Conservation (phyloP, 2,329 filamentous ascomycete genomes). For the Colletotrichum destructivum region DNA sequence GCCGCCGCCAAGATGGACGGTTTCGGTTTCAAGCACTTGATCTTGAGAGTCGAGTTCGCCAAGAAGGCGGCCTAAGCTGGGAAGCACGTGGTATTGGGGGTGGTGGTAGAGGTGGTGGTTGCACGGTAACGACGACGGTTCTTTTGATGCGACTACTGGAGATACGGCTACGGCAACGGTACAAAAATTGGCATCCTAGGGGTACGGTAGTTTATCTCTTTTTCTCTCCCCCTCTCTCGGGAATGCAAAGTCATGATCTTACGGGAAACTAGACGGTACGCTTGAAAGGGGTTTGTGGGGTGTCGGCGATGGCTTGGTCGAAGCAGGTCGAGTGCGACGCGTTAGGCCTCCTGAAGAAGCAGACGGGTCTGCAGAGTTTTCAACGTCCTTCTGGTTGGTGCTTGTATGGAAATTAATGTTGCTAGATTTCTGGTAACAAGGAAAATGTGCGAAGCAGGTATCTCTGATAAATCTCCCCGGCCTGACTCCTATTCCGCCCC, state of each 20-base stretch:
- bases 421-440: background rate
- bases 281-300: background rate
- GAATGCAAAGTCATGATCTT: constrained; percentile 39
- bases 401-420: background rate
- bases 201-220: constrained; percentile 38
- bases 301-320: background rate
- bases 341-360: background rate
- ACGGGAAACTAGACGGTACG: constrained; percentile 21
- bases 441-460: constrained; percentile 22
- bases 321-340: background rate
- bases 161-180: constrained; percentile 41
- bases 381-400: background rate
- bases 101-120: background rate
- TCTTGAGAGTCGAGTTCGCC: constrained; percentile 89
- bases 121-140: constrained; percentile 33
- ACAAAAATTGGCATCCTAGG: constrained; percentile 41
- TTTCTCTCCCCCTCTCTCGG: constrained; percentile 30
- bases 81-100: background rate
- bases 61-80: constrained; percentile 72
- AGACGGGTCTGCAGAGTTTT: background rate
- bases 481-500: constrained; percentile 11
- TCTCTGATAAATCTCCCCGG: constrained; percentile 10
- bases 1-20: constrained; percentile 99
- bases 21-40: constrained; percentile 90
- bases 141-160: constrained; percentile 40